Base-by-base conservation (phyloP, 257 asterid genomes). In the Lithospermum erythrorhizon region DNA sequence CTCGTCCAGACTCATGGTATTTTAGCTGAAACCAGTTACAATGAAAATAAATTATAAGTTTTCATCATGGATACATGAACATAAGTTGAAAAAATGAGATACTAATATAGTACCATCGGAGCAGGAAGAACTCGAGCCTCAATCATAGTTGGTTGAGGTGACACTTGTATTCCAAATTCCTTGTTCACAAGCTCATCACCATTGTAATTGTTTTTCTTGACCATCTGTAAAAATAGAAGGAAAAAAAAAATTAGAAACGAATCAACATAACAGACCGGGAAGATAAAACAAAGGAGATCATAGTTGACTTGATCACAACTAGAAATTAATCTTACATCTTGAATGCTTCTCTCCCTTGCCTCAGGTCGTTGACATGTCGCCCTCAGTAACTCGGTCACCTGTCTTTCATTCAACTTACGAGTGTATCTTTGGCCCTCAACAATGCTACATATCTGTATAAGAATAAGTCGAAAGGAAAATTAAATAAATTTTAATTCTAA, bases 361-460 rank as follows among this genome's bases (percentile, higher is more conserved):
- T 0, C 1, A 6, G 98, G 96, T 8, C 98, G 86, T 62, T 85
- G 85, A 72, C 96, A 87, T 0, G 86, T 82, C 3, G 96, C 98
- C 63, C 3, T 79, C n/a, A 87, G 55, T 59, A 90, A 53, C 3
- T 73, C 79, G 23, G 83, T 65, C 7, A 90, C 96, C 64, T 90
- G 98, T 59, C 65, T 74, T 7, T 83, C 87, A 64, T 79, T 85
- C 56, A 90, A 22, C 69, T 64, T 82, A 49, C 62, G 77, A 0
- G 84, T 45, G 52, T 79, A 90, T 9, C 94, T 59, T 20, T 90
- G 98, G 2, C 95, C 94, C 8, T 23, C 68, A n/a, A 69, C 78
- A 53, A 90, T 82, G 32, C 0, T 62, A 60, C 90, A 87, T 4
- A 90, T 20, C 98, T 87, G 53, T 47, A 29, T 57, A 9, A 61